Evolutionary conservation across 2,329 filamentous ascomycete genomes (phyloP), one percentile per base, ranked within the genome.

Genomic region (Hypoxylon sp.): DNA sequence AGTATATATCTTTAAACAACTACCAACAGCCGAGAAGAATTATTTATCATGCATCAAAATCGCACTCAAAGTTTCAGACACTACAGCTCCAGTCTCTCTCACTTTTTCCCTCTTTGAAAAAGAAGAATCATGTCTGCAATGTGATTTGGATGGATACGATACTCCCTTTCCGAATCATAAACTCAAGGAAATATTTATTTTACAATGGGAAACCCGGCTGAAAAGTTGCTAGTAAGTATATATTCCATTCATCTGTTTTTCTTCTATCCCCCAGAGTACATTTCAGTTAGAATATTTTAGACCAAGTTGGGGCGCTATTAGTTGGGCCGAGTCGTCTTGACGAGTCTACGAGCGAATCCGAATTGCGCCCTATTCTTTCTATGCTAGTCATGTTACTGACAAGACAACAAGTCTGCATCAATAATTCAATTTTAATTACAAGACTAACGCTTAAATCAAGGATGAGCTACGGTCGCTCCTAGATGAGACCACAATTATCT

Each of bases 401-500:
- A 17, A n/a, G n/a, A n/a, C n/a, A n/a, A n/a, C n/a, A n/a, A n/a
- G n/a, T n/a, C n/a, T n/a, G n/a, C n/a, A n/a, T n/a, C n/a, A n/a
- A n/a, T n/a, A n/a, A n/a, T n/a, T n/a, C n/a, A n/a, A n/a, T n/a
- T n/a, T n/a, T n/a, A n/a, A n/a, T n/a, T n/a, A n/a, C n/a, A n/a
- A n/a, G 38, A 15, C 57, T 53, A 43, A 49, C 15, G 11, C 13
- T 12, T 38, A 25, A 34, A 20, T 27, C 12, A 41, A 92, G 85
- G 79, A 84, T 55, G 83, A 87, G 58, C 93, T 90, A 65, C 86
- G 86, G 66, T 82, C 88, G 16, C 81, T 87, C 12, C 71, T 97
- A 29, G 92, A 97, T 61, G 83, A 91, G 59, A 82, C 90, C 0
- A 79, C 93, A 8, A 82, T 97, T 51, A 80, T 87, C 44, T 87